Conservation (phyloP, 345 rosid species). For the Eucalyptus sp. region DNA sequence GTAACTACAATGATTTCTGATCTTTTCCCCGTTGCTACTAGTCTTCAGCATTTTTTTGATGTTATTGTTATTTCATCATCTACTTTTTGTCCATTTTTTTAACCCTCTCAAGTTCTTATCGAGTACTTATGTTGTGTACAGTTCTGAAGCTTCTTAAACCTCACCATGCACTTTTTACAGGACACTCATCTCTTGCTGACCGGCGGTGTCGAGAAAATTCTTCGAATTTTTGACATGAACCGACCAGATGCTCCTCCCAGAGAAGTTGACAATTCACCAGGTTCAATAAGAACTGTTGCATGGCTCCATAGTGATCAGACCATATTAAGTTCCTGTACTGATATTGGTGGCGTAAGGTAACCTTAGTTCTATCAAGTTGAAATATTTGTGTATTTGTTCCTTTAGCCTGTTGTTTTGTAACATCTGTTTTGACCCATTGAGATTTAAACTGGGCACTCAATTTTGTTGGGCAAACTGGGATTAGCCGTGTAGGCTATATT, state of each 20-base stretch:
- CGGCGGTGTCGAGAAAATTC: constrained; percentile 91
- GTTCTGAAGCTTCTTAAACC: neutral
- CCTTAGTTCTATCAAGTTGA: neutral
- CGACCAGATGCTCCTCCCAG: constrained; percentile 79
- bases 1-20: constrained; percentile 7
- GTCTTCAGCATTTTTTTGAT: neutral
- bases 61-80: neutral
- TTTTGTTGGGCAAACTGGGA: neutral
- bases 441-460: neutral
- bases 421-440: neutral
- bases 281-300: constrained; percentile 77
- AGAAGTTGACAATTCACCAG: constrained; percentile 81
- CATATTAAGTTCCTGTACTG: constrained; percentile 82
- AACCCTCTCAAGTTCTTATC: neutral
- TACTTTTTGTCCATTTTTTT: neutral
- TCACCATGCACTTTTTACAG: constrained; percentile 16
- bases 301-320: constrained; percentile 99
- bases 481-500: neutral
- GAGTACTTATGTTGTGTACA: neutral
- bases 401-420: neutral
- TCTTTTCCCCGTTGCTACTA: neutral
- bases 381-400: neutral
- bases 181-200: constrained; percentile 80
- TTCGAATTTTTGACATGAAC: constrained; percentile 84
- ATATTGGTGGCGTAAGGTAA: constrained; percentile 88